Base-by-base conservation (phyloP, 306 rosid genomes). In the Cercis canadensis region DNA sequence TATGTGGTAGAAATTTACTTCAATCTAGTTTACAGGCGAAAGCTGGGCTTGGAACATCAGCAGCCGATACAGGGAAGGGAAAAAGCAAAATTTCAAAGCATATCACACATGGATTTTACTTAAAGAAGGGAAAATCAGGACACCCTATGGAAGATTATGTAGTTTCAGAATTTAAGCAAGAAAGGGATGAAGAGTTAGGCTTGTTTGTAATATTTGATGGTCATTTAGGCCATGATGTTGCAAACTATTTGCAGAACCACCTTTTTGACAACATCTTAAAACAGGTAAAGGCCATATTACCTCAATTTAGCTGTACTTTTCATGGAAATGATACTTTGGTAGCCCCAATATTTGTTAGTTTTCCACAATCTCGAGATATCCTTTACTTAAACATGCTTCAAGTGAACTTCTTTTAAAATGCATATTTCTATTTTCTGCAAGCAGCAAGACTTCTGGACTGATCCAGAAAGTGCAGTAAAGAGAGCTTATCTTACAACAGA, bases 141-240 rank as follows among this genome's bases (percentile, higher is more conserved):
- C 87, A 83, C 40, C 73, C 78, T 19, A 83, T 79, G 87, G 84
- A 83, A 75, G 84, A 83, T 57, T 83, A 70, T 13, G 65, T 65
- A 10, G 84, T 83, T 29, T 55, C 87, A 3, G 81, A 70, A 53
- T 78, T 70, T 75, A 79, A 67, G 75, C 67, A 52, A 66, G 41
- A 53, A 16, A 50, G 40, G 1, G 72, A 78, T 4, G 45, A 60
- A 4, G 74, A 71, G 3, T 57, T 83, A 40, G 87, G 87, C 34
- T 67, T 83, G 6, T 78, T 83, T 62, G 87, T 83, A 6, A 83
- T 83, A 43, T 83, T 83, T 3, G 87, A 83, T 45, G 84, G 83
- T 44, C 87, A 82, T 75, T 71, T 67, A 45, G 83, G 87, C 18
- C 81, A 82, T 41, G 67, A 79, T 14, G 81, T 83, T 41, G 76